Base-by-base conservation (phyloP, 2,329 filamentous ascomycete species). In the Plectosphaerella sp. region DNA sequence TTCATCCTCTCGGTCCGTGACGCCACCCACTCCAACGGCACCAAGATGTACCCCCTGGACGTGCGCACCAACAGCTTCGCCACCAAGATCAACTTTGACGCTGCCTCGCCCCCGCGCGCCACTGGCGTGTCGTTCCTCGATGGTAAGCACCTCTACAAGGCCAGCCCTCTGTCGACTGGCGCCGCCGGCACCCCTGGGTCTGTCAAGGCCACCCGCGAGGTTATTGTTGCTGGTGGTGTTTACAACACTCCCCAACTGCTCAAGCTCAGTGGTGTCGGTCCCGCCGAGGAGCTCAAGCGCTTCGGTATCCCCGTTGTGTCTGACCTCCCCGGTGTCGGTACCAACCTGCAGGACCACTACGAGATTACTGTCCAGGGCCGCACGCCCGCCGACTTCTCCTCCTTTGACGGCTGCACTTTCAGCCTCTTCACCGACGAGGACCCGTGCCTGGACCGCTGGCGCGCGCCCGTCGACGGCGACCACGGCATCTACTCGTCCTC, bases 321-420 rank as follows among this genome's bases (percentile, higher is more conserved):
- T 2, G 73, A 85, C 57, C 69, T 81, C 0, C 81, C 80, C 0
- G 82, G 80, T 36, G 82, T 87, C 3, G 83, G 83, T 14, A 74
- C 68, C 9, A 85, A 85, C 64, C 68, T 86, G 11, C 74, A 82
- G 62, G 82, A 86, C 60, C 78, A 78, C 52, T 79, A 79, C 61
- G 78, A 70, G 52, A 72, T 77, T 47, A 65, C 67, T 15, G 65
- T 78, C 22, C 64, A 74, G 36, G 76, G 72, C 35, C 68, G 76
- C n/a, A 53, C 62, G 5, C 68, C 65, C 3, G 69, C 62, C 39
- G 64, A 70, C 52, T 75, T 72, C 58, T 61, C 61, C 8, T 58
- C 67, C 36, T 64, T 68, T 28, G 55, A 65, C 5, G 64, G 64
- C 33, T 65, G 63, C 54, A 62, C 58, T 0, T 64, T 60, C 37